phyloP scores from a whole-genome alignment of 1,139 yeast genomes.

The Candida glucosophila region DNA sequence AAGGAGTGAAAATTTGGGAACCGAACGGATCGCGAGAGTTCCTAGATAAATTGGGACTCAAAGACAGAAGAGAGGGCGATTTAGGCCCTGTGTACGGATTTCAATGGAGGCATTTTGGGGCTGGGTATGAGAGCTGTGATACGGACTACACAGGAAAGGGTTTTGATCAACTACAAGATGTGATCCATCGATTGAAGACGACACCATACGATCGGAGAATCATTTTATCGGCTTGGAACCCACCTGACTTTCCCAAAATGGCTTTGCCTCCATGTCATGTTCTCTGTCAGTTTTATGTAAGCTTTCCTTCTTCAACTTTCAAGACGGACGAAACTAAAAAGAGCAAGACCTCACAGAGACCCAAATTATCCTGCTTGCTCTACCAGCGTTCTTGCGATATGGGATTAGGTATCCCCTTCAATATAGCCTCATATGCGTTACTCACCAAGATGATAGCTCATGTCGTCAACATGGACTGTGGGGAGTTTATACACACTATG shows the following conservation, averaged over 20 bases:
- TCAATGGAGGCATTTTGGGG: slow-evolving; percentile 99
- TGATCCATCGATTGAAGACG: slow-evolving; percentile 69
- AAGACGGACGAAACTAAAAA: slow-evolving; percentile 9
- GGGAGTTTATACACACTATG: slow-evolving; percentile 89
- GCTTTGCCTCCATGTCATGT: slow-evolving; percentile 99
- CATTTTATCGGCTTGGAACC: slow-evolving; percentile 96
- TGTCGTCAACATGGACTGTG: slow-evolving; percentile 87
- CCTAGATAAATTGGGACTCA: slow-evolving; percentile 73
- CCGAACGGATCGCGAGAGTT: slow-evolving; percentile 97
- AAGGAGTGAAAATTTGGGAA: slow-evolving; percentile 95
- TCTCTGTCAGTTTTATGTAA: slow-evolving; percentile 89
- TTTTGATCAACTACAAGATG: slow-evolving; percentile 76
- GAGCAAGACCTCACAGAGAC: slow-evolving; percentile 24
- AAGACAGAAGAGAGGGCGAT: slow-evolving; percentile 82
- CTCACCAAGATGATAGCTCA: slow-evolving; percentile 93
- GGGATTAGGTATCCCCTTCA: slow-evolving; percentile 98
- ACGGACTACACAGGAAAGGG: slow-evolving; percentile 85
- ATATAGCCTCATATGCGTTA: slow-evolving; percentile 92
- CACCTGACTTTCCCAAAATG: slow-evolving; percentile 88
- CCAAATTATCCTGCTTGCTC: slow-evolving; percentile 74
- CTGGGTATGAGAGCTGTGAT: slow-evolving; percentile 77
- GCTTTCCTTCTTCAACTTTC: slow-evolving; percentile 45
- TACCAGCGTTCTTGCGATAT: slow-evolving; percentile 98
- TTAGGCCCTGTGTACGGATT: slow-evolving; percentile 97
- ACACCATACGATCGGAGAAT: slow-evolving; percentile 94